Evolutionary conservation across 208 protist species (phyloP).

Genomic region (Porcisia deanei): DNA sequence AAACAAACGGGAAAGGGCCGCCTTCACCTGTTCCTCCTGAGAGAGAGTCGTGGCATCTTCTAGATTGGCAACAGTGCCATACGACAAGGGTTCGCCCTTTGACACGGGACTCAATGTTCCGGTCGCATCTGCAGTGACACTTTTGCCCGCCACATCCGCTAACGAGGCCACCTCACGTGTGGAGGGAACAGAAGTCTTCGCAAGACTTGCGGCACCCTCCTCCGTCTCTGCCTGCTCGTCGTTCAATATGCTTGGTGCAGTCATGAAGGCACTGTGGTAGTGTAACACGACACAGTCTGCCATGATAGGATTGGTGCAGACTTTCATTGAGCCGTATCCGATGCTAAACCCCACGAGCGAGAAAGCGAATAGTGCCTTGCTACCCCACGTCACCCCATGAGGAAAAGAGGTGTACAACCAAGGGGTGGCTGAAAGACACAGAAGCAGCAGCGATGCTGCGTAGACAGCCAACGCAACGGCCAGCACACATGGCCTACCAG

Average conservation of each 20-base stretch:
- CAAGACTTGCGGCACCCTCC: too few relatives aligned
- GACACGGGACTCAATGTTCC: not conserved
- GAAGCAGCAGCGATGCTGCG: conserved; percentile 31
- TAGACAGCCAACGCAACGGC: conserved; percentile 32
- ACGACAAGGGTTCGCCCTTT: not conserved
- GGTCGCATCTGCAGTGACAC: too few relatives aligned
- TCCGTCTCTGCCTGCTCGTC: not conserved
- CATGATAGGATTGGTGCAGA: conserved; percentile 77
- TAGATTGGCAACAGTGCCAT: not conserved
- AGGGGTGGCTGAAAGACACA: conserved; percentile 54
- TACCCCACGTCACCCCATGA: not conserved
- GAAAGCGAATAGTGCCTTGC: conserved; percentile 32
- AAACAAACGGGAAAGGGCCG: conserved; percentile 50
- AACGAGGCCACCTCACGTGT: not conserved
- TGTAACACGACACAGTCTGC: conserved; percentile 48
- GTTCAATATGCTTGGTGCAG: not conserved
- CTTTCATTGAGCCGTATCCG: conserved; percentile 76
- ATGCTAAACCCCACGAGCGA: conserved; percentile 34
- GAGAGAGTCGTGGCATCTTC: not conserved
- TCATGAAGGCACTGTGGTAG: conserved; percentile 19
- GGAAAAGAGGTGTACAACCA: conserved; percentile 51
- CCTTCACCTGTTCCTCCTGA: conserved; percentile 21
- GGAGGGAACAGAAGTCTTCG: not conserved
- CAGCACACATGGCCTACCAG: conserved; percentile 43
- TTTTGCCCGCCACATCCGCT: not conserved